A percentile compares a stretch with the other conserved stretches of the same genome.
These are phyloP conservation scores for Saccharomyces paradoxus DNA, from an alignment of 805 yeast species.

Conservation along the genomic window DNA sequence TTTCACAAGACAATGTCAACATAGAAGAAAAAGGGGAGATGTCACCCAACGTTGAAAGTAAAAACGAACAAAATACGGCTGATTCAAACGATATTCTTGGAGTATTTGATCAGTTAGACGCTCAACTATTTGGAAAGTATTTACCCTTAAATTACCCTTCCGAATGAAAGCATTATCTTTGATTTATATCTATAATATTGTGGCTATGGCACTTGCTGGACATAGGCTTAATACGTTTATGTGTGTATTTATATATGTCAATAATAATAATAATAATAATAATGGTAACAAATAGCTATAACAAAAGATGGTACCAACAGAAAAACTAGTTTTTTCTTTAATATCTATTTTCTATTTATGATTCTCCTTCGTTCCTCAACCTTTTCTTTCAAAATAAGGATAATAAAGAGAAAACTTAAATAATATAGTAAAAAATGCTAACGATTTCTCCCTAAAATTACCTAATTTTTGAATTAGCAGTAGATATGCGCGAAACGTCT, in stretches of 20 bases:
- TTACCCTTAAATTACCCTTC: neutral
- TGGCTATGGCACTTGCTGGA: neutral
- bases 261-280: neutral
- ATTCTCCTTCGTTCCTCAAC: too few relatives aligned
- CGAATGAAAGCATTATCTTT: neutral
- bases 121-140: constrained; percentile 75
- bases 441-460: too few relatives aligned
- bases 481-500: too few relatives aligned
- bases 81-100: constrained; percentile 50
- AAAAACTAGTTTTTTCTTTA: too few relatives aligned
- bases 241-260: neutral
- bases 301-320: neutral
- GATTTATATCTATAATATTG: neutral
- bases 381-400: too few relatives aligned
- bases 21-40: neutral
- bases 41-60: neutral
- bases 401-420: neutral
- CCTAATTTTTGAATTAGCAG: too few relatives aligned
- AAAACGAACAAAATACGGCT: neutral
- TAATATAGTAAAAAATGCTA: neutral
- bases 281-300: neutral
- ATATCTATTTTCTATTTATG: too few relatives aligned
- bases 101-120: constrained; percentile 75
- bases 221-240: neutral
- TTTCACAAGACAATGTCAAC: neutral